Evolutionary conservation across 768 basidiomycete genomes (phyloP), one percentile per base, ranked within the genome.

Genomic region (Boletus coccyginus): DNA sequence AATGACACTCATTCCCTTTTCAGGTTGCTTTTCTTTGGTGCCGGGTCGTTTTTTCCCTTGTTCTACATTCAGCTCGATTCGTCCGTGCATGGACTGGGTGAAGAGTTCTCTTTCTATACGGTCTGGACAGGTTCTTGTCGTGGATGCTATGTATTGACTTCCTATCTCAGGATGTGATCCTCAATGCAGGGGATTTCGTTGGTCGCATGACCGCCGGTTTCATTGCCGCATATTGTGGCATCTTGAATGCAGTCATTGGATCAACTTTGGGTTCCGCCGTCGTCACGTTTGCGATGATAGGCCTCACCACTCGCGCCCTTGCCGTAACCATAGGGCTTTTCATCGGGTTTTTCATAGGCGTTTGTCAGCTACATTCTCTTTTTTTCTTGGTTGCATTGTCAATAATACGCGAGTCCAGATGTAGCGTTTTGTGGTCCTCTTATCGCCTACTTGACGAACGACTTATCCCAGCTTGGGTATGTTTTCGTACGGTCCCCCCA

Each of bases 1-100:
- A 21, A 38, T 14, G 9, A 17, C 14, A 14, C 46, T 68, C 36
- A 61, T 33, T 19, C 10, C 39, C 14, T 27, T 27, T 44, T 21
- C 9, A 67, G 66, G 4, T 8, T 59, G 17, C 53, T 67, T 40
- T 45, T 67, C 29, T 63, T 53, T 49, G 66, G 58, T 11, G 66
- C 66, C 17, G 65, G 65, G 3, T 49, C 61, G 5, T 63, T 62
- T 40, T 62, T 59, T 3, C 60, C 60, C 6, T 43, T 81, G 36
- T 84, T 83, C 65, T 86, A 81, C 61, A 68, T 86, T 17, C 85
- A 86, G 55, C 70, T 85, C 14, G 77, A 82, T 50, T 77, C 83
- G 9, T 74, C 79, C 33, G 72, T 74, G 51, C 79, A 81, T 53
- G 78, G 78, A 2, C 68, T 83, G 32, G 67, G 72, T 14, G 62